Evolutionary conservation across 192 early-diverging fungal genomes (phyloP), one percentile per base, ranked within the genome.

Genomic region (Coemansia sp.): DNA sequence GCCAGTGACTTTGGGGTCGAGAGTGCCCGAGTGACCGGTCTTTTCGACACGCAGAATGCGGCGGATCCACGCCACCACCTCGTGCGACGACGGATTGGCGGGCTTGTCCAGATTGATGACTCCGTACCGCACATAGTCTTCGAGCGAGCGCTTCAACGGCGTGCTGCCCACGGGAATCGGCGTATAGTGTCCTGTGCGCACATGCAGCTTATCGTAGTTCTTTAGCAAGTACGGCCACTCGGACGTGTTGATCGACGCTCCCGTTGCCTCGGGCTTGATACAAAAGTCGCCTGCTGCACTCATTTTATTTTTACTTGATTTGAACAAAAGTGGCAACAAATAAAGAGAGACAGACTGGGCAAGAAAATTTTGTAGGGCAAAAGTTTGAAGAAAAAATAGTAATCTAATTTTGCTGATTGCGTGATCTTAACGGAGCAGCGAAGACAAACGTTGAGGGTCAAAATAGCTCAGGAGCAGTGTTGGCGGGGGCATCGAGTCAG

Each of bases 41-140:
- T 99, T 99, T 69, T 99, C 94, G 23, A 94, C 93, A 59, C 92
- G 89, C 55, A 99, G 87, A 61, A 99, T 99, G 62, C 95, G 91
- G 39, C 93, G 89, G 76, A 99, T 95, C 97, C 97, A 99, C 59
- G 97, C 97, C 56, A 99, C 97, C 22, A 99, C 97, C 83, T 99
- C 97, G 86, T 99, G 97, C 51, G 97, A 99, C 57, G 95, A 98
- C 57, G 97, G 97, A 85, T 99, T 99, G 32, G 97, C 89, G 35
- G 97, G 97, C 85, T 99, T 99, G 86, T 99, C 97, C 65, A 99
- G 86, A 85, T 99, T 99, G 83, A 99, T 99, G 53, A 96, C 90
- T 74, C 97, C 97, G 85, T 97, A 99, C 80, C 90, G 86, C 64
- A 99, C 82, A 73, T 99, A 97, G 68, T 93, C 88, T 27, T 87